Base-by-base conservation (phyloP, 1,284 basidiomycete genomes). In the Megacollybia platyphylla region DNA sequence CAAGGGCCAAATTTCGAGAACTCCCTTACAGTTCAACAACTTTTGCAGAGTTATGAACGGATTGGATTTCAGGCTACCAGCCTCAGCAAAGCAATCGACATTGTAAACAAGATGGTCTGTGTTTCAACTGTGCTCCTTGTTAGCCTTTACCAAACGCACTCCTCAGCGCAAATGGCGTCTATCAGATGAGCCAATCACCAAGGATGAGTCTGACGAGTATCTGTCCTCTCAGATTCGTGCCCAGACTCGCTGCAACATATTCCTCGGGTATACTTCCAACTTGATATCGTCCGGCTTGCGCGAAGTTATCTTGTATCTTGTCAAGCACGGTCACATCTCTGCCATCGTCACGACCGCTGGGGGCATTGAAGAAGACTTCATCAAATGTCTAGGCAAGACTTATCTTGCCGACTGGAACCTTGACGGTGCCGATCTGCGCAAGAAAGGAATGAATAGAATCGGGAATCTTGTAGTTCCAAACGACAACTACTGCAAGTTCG, bases 401-500 rank as follows among this genome's bases (percentile, higher is more conserved):
- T 97, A 94, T 53, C 72, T 98, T 26, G 92, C 90, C 17, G 91
- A 91, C 52, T 99, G 96, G 62, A 78, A 87, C 55, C 72, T 97
- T 39, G 86, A 92, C 52, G 96, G 96, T 7, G 87, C 91, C 0
- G 80, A 83, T 45, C 64, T 99, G 36, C 76, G 96, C 37, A 80
- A 72, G 56, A 77, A 77, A 49, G 96, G 96, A 15, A 79, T 99
- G 70, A 99, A 99, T 56, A 79, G 96, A 26, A 94, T 98, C 50
- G 96, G 96, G n/a, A 99, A 99, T 56, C 73, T 99, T 34, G 68
- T 99, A 44, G 83, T 99, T 1, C 96, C 96, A 9, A 99, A 99
- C 58, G 92, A 97, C 54, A 98, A 98, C 58, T 99, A 99, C 62
- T 97, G 96, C 77, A 87, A 88, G 56, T 99, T 98, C 53, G 96